Evolutionary conservation across 768 basidiomycete species (phyloP), one percentile per base, ranked within the genome.

Genomic region (Tricholoma flavovirens): DNA sequence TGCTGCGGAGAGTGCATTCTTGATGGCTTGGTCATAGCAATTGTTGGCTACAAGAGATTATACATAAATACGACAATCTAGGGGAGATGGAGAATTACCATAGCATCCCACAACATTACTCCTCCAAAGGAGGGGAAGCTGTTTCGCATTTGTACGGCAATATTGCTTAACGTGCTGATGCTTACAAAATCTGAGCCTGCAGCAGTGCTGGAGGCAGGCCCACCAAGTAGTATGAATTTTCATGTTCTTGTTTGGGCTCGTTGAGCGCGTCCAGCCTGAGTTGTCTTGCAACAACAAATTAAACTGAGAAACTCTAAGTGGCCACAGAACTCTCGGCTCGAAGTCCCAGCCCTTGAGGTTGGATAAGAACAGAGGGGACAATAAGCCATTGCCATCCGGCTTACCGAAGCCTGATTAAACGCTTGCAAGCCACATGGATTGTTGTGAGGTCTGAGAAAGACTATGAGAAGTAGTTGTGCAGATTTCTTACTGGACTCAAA

Each of bases 101-200:
- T 72, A 74, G 69, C 75, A 62, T 79, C 77, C 78, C 79, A 81
- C 12, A 81, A 58, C 78, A 80, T 77, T 14, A 85, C 78, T 6
- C 84, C 84, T n/a, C 84, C 83, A 60, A 86, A 86, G 1, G 83
- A 83, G 3, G 83, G 80, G 69, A 81, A 85, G 57, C 79, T 79
- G 38, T 73, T 70, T 36, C 81, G 78, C 72, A 80, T 83, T 56
- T 76, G 64, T 22, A 72, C 67, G 12, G 80, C 74, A n/a, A n/a
- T n/a, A n/a, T n/a, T n/a, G n/a, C n/a, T n/a, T 49, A 86, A 69
- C 7, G 77, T 80, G 24, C 60, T 64, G 11, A 77, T 72, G 53
- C 70, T 65, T n/a, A 82, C 80, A 66, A 81, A 86, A n/a, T 84
- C 85, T 11, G 76, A 74, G 4, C 82, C 80, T 24, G 83, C 82